Evolutionary conservation across 2,329 filamentous ascomycete genomes (phyloP).

Genomic region (Aschersonia sp.): DNA sequence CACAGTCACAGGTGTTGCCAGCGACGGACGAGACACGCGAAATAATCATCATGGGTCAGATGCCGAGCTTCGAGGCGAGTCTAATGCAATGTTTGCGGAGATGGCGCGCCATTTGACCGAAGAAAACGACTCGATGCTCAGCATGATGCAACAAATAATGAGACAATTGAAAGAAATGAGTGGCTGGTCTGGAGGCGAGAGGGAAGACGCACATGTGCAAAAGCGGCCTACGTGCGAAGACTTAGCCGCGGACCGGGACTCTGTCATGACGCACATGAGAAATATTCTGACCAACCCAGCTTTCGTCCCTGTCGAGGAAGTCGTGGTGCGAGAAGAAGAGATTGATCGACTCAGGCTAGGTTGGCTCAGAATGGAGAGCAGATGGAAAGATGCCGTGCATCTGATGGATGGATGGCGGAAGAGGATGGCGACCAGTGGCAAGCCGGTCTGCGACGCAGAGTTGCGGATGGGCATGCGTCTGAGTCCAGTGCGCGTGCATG

Average conservation of each 20-base stretch:
- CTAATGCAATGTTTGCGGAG: constrained; percentile 78
- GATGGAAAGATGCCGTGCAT: constrained; percentile 78
- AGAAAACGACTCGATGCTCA: constrained; percentile 75
- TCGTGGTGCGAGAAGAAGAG: constrained; percentile 82
- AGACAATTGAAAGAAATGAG: constrained; percentile 57
- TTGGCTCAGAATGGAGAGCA: constrained; percentile 84
- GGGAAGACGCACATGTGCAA: constrained; percentile 15
- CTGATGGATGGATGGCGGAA: constrained; percentile 89
- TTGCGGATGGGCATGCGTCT: constrained; percentile 53
- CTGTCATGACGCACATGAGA: constrained; percentile 66
- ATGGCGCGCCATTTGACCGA: constrained; percentile 73
- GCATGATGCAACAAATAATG: constrained; percentile 57
- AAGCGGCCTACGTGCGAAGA: constrained; percentile 39
- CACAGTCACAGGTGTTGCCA: constrained; percentile 37
- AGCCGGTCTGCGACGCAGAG: constrained; percentile 54
- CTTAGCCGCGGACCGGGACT: constrained; percentile 60
- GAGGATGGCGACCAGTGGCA: constrained; percentile 57
- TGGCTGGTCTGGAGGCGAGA: constrained; percentile 30
- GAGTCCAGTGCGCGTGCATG: constrained; percentile 40
- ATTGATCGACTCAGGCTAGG: constrained; percentile 70
- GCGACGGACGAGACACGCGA: constrained; percentile 28
- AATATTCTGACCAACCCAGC: constrained; percentile 85
- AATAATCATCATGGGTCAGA: constrained; percentile 14
- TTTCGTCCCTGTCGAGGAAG: constrained; percentile 89
- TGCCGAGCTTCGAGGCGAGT: constrained; percentile 70